Base-by-base conservation (phyloP, 768 basidiomycete genomes). In the Multifurca ochricompacta region DNA sequence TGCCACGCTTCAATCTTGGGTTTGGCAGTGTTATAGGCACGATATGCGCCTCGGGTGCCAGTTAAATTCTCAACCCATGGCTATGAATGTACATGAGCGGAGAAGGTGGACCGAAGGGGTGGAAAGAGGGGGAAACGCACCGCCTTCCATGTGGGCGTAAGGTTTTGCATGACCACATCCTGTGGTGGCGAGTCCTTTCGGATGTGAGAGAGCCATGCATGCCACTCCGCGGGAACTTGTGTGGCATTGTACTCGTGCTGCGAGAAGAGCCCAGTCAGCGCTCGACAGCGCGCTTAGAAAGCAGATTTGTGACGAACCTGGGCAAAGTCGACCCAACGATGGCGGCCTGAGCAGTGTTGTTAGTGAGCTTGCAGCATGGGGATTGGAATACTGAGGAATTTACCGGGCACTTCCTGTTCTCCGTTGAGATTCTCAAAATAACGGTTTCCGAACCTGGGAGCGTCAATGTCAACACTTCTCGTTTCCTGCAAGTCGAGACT, bases 171-270 rank as follows among this genome's bases (percentile, higher is more conserved):
- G 23, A 91, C 70, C 1, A 75, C 66, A 64, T 98, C 95, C 54
- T 85, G 75, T 1, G 77, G 72, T 1, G 95, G 95, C 4, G 91
- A 79, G 23, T 83, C 80, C 61, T 83, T 79, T 45, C 95, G 87
- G 63, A 95, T 96, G 66, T 96, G 92, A 9, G 78, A 77, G 34
- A 97, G 71, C 94, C 94, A 98, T 4, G 93, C 83, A 72, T 96
- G 95, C 95, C 95, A 97, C 70, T 95, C 93, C 0, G 94, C 80
- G 14, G 92, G 89, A 32, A 96, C 84, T 74, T 99, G 95, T 0
- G 90, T 79, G n/a, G 89, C 91, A 64, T 97, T 87, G 70, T 77
- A 84, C 58, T 92, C 81, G 65, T 93, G 89, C 81, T 90, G 53
- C 13, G 48, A 35, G 42, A 21, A 37, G 57, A 55, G 44, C 14